Evolutionary conservation across 2,329 filamentous ascomycete species (phyloP).

Genomic region (Fusarium sp.): DNA sequence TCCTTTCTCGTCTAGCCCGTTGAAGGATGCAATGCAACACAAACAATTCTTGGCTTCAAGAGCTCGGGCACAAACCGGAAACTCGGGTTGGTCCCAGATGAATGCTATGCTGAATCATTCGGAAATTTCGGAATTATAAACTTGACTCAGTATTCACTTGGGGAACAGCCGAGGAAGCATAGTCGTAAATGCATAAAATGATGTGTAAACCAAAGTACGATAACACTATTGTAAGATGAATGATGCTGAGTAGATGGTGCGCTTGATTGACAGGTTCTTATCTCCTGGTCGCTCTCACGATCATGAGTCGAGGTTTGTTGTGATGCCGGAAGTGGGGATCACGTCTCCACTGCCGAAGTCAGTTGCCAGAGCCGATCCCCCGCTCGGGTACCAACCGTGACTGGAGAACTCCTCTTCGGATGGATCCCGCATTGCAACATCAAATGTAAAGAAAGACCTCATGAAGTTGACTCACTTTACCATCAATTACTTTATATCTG

Average conservation of each 20-base stretch:
- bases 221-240: accelerated
- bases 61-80: not conserved
- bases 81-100: not conserved
- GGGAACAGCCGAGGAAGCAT: accelerated
- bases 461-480: not conserved
- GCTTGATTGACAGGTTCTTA: not conserved
- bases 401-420: not conserved
- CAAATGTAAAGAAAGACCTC: not conserved
- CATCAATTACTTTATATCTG: not conserved
- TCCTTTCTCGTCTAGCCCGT: not conserved
- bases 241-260: accelerated
- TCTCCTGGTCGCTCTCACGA: no score
- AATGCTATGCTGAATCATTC: not conserved
- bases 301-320: not conserved
- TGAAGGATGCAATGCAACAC: not conserved
- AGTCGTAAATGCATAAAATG: accelerated
- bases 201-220: accelerated
- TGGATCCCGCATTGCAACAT: not conserved
- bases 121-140: not conserved
- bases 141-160: accelerated
- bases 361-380: not conserved
- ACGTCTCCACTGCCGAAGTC: not conserved
- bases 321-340: not conserved
- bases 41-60: not conserved
- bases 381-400: not conserved